Percentiles rank a stretch among this genome's conserved stretches.
Evolutionary conservation across 139 green algal genomes (phyloP).

Genomic region (Coccomyxa sp.): DNA sequence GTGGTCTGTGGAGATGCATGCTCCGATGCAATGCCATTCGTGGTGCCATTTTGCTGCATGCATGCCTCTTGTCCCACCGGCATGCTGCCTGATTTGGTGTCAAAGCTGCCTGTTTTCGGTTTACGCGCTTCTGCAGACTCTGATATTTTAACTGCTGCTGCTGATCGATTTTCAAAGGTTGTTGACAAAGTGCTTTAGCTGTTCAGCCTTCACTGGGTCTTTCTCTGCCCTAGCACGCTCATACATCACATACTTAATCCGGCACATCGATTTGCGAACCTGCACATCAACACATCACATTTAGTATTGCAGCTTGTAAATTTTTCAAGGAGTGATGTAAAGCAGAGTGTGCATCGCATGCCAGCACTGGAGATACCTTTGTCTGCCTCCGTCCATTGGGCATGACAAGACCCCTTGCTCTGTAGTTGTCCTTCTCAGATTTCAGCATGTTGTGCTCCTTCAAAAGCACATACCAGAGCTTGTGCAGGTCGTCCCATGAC

Average conservation of each 20-base stretch:
- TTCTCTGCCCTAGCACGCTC: conserved; percentile 11
- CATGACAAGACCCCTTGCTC: background rate
- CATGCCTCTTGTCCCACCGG: background rate
- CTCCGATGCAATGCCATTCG: background rate
- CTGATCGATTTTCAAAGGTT: background rate
- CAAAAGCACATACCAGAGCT: conserved; percentile 35
- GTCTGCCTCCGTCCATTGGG: background rate
- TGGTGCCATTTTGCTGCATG: background rate
- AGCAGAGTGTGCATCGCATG: background rate
- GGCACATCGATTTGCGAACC: conserved; percentile 25
- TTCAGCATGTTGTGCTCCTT: conserved; percentile 31
- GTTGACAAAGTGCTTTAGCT: conserved; percentile 18
- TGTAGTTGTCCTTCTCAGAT: conserved; percentile 7
- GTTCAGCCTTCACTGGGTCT: background rate
- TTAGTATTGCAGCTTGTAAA: background rate
- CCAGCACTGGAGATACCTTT: conserved; percentile 12
- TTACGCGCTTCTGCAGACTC: background rate
- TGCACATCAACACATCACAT: background rate
- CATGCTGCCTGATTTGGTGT: background rate
- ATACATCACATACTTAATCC: conserved; percentile 25
- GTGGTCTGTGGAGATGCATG: too few relatives aligned
- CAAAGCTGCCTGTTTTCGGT: background rate
- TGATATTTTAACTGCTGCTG: background rate
- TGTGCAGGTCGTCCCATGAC: conserved; percentile 43
- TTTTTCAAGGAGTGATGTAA: background rate